Conservation (phyloP, 768 basidiomycete species). For the Psilocybe tampanensis region DNA sequence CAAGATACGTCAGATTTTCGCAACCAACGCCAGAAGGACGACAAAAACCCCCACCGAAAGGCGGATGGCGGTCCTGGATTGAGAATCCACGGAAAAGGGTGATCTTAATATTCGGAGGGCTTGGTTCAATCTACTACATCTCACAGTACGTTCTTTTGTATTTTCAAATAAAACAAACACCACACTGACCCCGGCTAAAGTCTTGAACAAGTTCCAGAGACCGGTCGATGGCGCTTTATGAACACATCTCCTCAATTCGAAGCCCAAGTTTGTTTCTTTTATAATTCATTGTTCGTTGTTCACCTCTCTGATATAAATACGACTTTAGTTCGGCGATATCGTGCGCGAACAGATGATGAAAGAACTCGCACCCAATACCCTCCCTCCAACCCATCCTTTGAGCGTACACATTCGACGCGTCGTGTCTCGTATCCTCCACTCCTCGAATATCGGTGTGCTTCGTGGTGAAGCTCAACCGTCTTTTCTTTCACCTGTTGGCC, state of each 20-base stretch:
- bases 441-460: conserved; percentile 72
- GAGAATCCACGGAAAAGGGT: conserved; percentile 6
- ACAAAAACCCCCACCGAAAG: background rate
- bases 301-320: background rate
- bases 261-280: conserved; percentile 41
- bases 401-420: conserved; percentile 71
- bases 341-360: conserved; percentile 44
- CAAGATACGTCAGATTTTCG: background rate
- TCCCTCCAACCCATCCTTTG: conserved; percentile 69
- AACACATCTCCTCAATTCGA: conserved; percentile 65
- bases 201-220: conserved; percentile 84
- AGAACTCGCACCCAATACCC: conserved; percentile 54
- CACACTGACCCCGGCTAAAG: conserved; percentile 43
- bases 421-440: conserved; percentile 65
- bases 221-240: conserved; percentile 90
- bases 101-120: background rate
- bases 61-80: conserved; percentile 1
- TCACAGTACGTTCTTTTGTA: conserved; percentile 31
- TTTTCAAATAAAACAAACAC: background rate
- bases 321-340: conserved; percentile 43
- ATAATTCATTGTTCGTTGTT: background rate
- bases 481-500: conserved; percentile 23
- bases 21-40: background rate
- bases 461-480: conserved; percentile 27
- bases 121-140: conserved; percentile 13